These are phyloP conservation scores for Dioscorea zingiberensis DNA, from an alignment of 106 monocot genomes.

Conservation along the genomic window DNA sequence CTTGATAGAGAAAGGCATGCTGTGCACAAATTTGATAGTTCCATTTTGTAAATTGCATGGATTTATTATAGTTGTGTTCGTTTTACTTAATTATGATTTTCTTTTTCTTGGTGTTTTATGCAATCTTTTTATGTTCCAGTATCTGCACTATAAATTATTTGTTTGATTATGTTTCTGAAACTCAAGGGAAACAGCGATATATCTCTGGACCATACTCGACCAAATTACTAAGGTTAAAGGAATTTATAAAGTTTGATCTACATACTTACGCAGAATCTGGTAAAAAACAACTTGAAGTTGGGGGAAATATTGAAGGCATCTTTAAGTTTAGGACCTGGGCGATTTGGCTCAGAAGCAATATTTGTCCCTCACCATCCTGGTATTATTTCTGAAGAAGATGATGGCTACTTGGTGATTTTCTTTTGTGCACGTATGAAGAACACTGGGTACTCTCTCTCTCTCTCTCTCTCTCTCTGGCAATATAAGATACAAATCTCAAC, in stretches of 20 bases:
- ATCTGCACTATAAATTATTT: too few species aligned
- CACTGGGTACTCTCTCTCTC: slow-evolving; percentile 49
- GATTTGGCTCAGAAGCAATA: slow-evolving; percentile 88
- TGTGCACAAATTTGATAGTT: too few species aligned
- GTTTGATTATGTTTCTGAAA: not conserved
- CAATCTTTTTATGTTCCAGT: too few species aligned
- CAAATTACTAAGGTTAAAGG: slow-evolving; percentile 50
- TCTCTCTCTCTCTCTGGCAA: not conserved
- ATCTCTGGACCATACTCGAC: slow-evolving; percentile 55
- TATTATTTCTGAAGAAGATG: slow-evolving; percentile 77
- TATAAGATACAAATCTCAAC: too few species aligned
- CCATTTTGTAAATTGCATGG: too few species aligned
- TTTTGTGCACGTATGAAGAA: slow-evolving; percentile 89
- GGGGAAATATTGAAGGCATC: slow-evolving; percentile 81
- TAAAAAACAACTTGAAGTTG: slow-evolving; percentile 68
- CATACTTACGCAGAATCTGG: slow-evolving; percentile 46
- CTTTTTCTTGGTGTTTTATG: too few species aligned
- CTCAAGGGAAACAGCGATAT: slow-evolving; percentile 80
- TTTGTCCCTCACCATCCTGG: slow-evolving; percentile 84
- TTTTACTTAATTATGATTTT: too few species aligned
- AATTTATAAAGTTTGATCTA: slow-evolving; percentile 91
- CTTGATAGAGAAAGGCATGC: too few species aligned
- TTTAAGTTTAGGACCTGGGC: slow-evolving; percentile 71
- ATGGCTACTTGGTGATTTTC: slow-evolving; percentile 93
- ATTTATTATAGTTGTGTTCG: too few species aligned